Evolutionary conservation across 1,284 basidiomycete species (phyloP).

Genomic region (Ganoderma sp.): DNA sequence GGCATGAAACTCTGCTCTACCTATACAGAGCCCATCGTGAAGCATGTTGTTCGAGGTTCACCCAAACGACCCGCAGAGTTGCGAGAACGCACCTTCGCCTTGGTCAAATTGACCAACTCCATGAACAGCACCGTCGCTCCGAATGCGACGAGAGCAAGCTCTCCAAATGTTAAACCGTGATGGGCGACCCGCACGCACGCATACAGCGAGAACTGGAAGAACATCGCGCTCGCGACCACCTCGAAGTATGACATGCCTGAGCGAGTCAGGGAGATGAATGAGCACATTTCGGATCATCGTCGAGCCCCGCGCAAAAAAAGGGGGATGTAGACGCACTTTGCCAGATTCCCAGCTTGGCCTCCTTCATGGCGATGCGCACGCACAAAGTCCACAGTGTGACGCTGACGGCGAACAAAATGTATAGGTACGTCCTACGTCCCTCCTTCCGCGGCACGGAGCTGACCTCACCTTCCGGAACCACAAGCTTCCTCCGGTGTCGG

Average conservation of each 20-base stretch:
- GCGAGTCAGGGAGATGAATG: background rate
- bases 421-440: slow-evolving; percentile 62
- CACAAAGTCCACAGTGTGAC: slow-evolving; percentile 56
- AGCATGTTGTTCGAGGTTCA: background rate
- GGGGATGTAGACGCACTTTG: slow-evolving; percentile 54
- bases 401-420: slow-evolving; percentile 63
- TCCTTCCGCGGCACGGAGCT: slow-evolving; percentile 79
- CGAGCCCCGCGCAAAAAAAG: background rate
- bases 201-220: slow-evolving; percentile 94
- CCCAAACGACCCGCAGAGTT: background rate
- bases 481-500: slow-evolving; percentile 49
- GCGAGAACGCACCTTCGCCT: slow-evolving; percentile 67
- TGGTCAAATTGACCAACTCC: slow-evolving; percentile 85
- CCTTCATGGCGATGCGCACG: slow-evolving; percentile 53
- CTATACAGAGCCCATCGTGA: slow-evolving; percentile 1
- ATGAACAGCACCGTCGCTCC: slow-evolving; percentile 88
- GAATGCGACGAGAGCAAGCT: slow-evolving; percentile 87
- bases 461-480: slow-evolving; percentile 65
- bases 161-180: slow-evolving; percentile 93
- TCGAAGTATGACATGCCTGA: slow-evolving; percentile 84
- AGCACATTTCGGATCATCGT: background rate
- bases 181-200: slow-evolving; percentile 89
- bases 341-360: slow-evolving; percentile 62
- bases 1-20: background rate
- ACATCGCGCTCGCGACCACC: slow-evolving; percentile 73